Evolutionary conservation across 139 green algal genomes (phyloP), one percentile per base, ranked within the genome.

Genomic region (Pleodorina starrii): DNA sequence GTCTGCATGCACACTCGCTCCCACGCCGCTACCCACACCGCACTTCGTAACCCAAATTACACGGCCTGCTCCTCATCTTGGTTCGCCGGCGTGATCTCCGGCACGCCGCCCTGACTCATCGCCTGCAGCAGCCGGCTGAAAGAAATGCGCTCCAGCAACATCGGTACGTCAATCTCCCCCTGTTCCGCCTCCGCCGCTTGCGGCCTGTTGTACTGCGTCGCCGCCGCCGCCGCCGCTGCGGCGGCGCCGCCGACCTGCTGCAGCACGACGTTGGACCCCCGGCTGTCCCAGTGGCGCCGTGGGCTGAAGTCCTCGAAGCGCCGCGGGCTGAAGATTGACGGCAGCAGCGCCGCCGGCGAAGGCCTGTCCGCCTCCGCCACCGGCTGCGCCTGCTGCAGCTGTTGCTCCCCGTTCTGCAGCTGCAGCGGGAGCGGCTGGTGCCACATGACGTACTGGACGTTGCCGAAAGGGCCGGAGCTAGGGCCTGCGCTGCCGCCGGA

Each of bases 241-340:
- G 36, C 69, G 40, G 32, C 35, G 32, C 19, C 21, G 21, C 5
- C 57, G 57, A n/a, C 23, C 69, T 19, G 2, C 35, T 50, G 69
- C 35, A 11, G 69, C 32, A 66, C 54, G 9, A 66, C 25, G 54
- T 66, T 21, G 25, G 54, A 66, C 2, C 54, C 54, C 54, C 29
- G 35, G 42, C 72, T 80, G 40, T 80, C 72, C 72, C 72, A 80
- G 14, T 80, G 72, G 1, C 42, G n/a, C n/a, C n/a, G n/a, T n/a
- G n/a, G n/a, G n/a, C n/a, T n/a, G n/a, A 66, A 66, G 54, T 66
- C 9, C 5, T 4, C 54, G 72, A 2, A 27, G 43, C 43, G 72
- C 25, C 40, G 72, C 6, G 72, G 72, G 72, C 16, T 80, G 72
- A 80, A 54, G 42, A 80, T 57, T 5, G 40, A 19, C 21, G 29